These are phyloP conservation scores for Mycena venus DNA, from an alignment of 768 basidiomycete genomes.

Conservation along the genomic window DNA sequence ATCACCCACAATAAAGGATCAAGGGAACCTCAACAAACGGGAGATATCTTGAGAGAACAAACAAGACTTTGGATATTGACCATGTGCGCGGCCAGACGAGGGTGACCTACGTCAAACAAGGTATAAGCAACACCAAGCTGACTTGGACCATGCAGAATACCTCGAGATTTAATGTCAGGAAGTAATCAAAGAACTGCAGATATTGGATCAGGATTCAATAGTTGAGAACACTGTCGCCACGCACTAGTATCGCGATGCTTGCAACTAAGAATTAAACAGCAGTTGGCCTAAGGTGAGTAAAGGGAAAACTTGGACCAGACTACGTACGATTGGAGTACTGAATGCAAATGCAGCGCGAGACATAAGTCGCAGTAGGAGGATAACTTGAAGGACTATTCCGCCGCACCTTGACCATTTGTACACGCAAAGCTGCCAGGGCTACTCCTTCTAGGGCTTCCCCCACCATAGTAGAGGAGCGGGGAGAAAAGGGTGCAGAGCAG, in stretches of 20 bases:
- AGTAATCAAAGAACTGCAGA: slow-evolving; percentile 4
- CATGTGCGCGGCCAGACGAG: background rate
- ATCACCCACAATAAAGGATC: background rate
- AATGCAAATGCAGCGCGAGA: background rate
- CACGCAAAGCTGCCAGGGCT: background rate
- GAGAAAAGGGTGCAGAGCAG: background rate
- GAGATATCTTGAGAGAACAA: slow-evolving; percentile 3
- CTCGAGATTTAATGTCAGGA: slow-evolving; percentile 6
- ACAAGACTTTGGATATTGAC: background rate
- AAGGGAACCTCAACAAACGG: background rate
- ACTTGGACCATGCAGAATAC: background rate
- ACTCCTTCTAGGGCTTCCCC: background rate
- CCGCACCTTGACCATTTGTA: slow-evolving; percentile 4
- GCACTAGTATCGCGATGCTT: background rate
- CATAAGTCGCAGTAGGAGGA: no score
- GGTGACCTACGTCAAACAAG: background rate
- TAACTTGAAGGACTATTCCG: no score
- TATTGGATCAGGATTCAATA: background rate
- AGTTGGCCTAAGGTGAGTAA: no score
- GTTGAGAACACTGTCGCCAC: background rate
- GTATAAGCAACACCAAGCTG: no score
- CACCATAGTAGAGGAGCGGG: background rate
- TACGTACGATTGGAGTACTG: background rate
- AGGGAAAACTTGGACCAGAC: background rate
- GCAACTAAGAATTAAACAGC: background rate